Evolutionary conservation across 306 rosid genomes (phyloP).

Genomic region (Ammopiptanthus mongolicus): DNA sequence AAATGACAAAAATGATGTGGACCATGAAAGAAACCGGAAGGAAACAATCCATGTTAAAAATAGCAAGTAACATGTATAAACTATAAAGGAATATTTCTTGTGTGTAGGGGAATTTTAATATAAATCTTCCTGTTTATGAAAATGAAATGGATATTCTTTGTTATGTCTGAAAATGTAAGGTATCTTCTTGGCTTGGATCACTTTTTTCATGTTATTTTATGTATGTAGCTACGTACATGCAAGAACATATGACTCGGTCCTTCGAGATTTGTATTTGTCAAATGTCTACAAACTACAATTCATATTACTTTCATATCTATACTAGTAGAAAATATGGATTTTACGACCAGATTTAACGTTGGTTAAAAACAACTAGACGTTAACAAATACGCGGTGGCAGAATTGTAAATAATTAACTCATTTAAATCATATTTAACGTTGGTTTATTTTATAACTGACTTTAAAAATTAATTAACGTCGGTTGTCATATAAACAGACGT

Average conservation of each 20-base stretch:
- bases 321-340: too few species aligned
- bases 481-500: too few species aligned
- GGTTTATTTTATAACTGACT: too few species aligned
- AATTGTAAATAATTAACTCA: too few species aligned
- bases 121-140: background rate
- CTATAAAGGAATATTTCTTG: slow-evolving; percentile 21
- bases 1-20: slow-evolving; percentile 24
- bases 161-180: background rate
- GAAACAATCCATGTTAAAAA: slow-evolving; percentile 17
- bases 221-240: background rate
- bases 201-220: background rate
- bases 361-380: too few species aligned
- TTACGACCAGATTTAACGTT: too few species aligned
- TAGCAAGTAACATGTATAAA: slow-evolving; percentile 15
- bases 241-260: background rate
- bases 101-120: background rate
- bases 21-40: slow-evolving; percentile 26
- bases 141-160: background rate
- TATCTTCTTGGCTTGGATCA: background rate
- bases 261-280: background rate
- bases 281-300: background rate
- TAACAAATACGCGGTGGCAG: too few species aligned
- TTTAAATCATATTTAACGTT: too few species aligned
- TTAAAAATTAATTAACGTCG: too few species aligned
- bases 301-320: background rate